Evolutionary conservation across 331 rosid genomes (phyloP).

Genomic region (Rosa hybrid): DNA sequence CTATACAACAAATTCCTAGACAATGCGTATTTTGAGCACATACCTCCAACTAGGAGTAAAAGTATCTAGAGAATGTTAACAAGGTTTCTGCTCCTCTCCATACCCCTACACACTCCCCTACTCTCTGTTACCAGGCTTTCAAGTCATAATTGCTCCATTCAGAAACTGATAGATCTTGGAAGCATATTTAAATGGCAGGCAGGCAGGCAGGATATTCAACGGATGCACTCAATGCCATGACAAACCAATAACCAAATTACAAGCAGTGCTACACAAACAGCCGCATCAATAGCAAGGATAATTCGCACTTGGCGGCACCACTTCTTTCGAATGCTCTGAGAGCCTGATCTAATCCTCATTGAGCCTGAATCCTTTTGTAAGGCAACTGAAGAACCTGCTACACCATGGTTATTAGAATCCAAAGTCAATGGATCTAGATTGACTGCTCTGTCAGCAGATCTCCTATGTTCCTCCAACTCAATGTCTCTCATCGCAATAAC

Average conservation of each 20-base stretch:
- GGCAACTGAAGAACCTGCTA: slow-evolving; percentile 52
- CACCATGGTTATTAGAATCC: slow-evolving; percentile 53
- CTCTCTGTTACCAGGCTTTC: background rate
- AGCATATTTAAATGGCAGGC: background rate
- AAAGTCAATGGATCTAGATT: slow-evolving; percentile 53
- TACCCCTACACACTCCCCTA: background rate
- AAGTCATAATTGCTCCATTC: slow-evolving; percentile 2
- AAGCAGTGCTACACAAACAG: slow-evolving; percentile 57
- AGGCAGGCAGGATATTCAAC: slow-evolving; percentile 29
- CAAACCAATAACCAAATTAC: slow-evolving; percentile 74
- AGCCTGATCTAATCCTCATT: slow-evolving; percentile 58
- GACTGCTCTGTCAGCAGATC: slow-evolving; percentile 69
- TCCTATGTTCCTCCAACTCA: slow-evolving; percentile 69
- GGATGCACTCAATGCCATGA: slow-evolving; percentile 58
- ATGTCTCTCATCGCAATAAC: slow-evolving; percentile 70
- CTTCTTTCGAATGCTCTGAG: slow-evolving; percentile 61
- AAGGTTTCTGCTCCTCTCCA: background rate
- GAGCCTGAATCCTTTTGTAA: slow-evolving; percentile 63
- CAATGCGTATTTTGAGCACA: background rate
- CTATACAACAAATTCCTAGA: background rate
- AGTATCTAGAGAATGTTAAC: background rate
- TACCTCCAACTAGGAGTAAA: background rate
- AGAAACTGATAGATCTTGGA: background rate
- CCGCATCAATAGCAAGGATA: slow-evolving; percentile 79
- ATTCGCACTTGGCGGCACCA: slow-evolving; percentile 86